Percentiles rank a stretch among this genome's conserved stretches.
phyloP scores from a whole-genome alignment of 305 asterid species.

The Plantago coronopus region DNA sequence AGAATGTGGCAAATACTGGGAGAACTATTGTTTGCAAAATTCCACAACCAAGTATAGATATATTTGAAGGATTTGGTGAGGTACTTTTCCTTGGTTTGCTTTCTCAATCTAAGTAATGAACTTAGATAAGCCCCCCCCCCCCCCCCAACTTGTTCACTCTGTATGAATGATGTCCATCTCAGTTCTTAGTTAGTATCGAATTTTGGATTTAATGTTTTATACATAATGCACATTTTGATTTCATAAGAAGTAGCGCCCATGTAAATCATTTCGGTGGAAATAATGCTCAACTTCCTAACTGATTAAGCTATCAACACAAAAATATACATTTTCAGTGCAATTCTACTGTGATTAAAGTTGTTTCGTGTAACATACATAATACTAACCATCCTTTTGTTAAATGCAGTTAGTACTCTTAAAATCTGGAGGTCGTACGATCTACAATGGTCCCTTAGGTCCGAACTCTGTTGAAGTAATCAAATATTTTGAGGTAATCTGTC shows the following conservation, averaged over 20 bases:
- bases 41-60: slow-evolving; percentile 72
- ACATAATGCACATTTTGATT: background rate
- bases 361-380: too few species aligned
- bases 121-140: too few species aligned
- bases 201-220: too few species aligned
- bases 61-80: slow-evolving; percentile 82
- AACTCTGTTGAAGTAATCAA: slow-evolving; percentile 55
- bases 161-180: background rate
- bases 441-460: slow-evolving; percentile 65
- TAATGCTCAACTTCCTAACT: too few species aligned
- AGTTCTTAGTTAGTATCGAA: too few species aligned
- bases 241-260: background rate
- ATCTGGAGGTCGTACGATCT: slow-evolving; percentile 72
- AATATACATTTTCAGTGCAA: too few species aligned
- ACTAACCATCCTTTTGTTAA: background rate
- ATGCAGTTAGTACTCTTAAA: slow-evolving; percentile 65
- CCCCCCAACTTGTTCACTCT: background rate
- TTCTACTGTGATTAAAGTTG: too few species aligned
- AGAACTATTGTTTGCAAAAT: slow-evolving; percentile 67
- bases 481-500: slow-evolving; percentile 66
- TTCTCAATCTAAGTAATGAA: background rate
- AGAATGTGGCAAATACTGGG: slow-evolving; percentile 61
- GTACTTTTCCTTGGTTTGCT: slow-evolving; percentile 18
- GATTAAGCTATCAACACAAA: too few species aligned
- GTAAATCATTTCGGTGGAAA: too few species aligned